A percentile compares a stretch with the other conserved stretches of the same genome.
phyloP scores from a whole-genome alignment of 352 stramenopile species.

The Globisporangium carolinianum region DNA sequence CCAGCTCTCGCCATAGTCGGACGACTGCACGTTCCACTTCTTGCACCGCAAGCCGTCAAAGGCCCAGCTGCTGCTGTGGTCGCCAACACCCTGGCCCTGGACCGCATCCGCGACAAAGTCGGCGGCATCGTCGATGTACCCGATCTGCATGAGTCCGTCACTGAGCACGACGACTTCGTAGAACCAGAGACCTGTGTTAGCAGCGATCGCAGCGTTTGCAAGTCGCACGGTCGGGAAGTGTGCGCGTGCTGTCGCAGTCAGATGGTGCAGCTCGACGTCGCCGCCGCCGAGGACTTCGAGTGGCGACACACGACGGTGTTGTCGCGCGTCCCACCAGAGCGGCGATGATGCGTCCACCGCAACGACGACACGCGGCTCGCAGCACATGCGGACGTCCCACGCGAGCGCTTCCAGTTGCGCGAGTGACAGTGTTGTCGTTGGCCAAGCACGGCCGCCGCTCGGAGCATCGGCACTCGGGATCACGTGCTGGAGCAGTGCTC shows the following conservation, averaged over 20 bases:
- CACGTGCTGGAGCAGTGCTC: constrained; percentile 14
- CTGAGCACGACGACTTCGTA: constrained; percentile 88
- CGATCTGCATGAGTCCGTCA: constrained; percentile 91
- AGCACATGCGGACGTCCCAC: constrained; percentile 12
- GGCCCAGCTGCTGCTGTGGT: constrained; percentile 87
- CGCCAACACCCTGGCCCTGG: constrained; percentile 87
- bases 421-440: constrained; percentile 5
- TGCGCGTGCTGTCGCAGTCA: constrained; percentile 50
- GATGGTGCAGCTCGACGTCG: constrained; percentile 49
- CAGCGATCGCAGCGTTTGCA: constrained; percentile 33
- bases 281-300: constrained; percentile 63
- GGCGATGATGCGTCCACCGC: not conserved
- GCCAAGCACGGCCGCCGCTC: not conserved
- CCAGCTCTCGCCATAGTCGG: constrained; percentile 85
- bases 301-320: constrained; percentile 4
- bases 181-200: constrained; percentile 75
- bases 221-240: constrained; percentile 81
- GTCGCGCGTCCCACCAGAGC: constrained; percentile 21
- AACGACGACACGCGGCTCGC: not conserved
- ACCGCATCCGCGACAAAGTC: constrained; percentile 78
- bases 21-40: constrained; percentile 83
- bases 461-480: constrained; percentile 8
- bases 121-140: constrained; percentile 71
- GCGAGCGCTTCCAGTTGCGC: constrained; percentile 26
- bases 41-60: constrained; percentile 88